These are phyloP conservation scores for Polysphondylium violaceum DNA, from an alignment of 78 protist genomes.

Conservation along the genomic window DNA sequence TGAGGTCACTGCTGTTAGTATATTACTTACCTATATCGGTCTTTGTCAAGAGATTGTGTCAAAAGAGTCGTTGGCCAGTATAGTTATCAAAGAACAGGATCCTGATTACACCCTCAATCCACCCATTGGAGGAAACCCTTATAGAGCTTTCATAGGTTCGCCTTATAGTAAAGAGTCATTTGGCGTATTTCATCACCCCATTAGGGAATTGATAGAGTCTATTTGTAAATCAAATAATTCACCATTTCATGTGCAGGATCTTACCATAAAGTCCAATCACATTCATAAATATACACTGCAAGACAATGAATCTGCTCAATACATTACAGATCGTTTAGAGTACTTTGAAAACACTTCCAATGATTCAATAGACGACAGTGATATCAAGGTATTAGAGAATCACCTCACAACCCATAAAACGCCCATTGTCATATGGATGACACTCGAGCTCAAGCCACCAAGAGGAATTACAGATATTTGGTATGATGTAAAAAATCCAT, in stretches of 20 bases:
- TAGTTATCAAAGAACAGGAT: conserved; percentile 29
- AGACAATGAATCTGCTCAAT: conserved; percentile 3
- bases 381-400: conserved; percentile 1
- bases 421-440: conserved; percentile 76
- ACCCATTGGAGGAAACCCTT: conserved; percentile 46
- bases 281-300: not conserved
- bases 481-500: conserved; percentile 5
- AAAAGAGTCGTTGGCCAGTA: conserved; percentile 29
- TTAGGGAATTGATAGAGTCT: not conserved
- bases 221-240: not conserved
- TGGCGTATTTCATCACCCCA: conserved; percentile 59
- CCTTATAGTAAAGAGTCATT: conserved; percentile 41
- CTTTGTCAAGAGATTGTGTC: not conserved
- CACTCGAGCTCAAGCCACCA: conserved; percentile 49
- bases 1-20: conserved; percentile 64
- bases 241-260: not conserved
- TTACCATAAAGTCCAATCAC: conserved; percentile 8
- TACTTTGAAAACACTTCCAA: conserved; percentile 14
- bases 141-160: conserved; percentile 44
- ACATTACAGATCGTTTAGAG: conserved; percentile 26
- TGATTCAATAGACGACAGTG: not conserved
- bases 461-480: conserved; percentile 36
- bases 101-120: not conserved
- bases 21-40: conserved; percentile 1
- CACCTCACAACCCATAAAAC: conserved; percentile 1